These are phyloP conservation scores for Globisporangium paroecandrum DNA, from an alignment of 352 stramenopile species.

Conservation along the genomic window DNA sequence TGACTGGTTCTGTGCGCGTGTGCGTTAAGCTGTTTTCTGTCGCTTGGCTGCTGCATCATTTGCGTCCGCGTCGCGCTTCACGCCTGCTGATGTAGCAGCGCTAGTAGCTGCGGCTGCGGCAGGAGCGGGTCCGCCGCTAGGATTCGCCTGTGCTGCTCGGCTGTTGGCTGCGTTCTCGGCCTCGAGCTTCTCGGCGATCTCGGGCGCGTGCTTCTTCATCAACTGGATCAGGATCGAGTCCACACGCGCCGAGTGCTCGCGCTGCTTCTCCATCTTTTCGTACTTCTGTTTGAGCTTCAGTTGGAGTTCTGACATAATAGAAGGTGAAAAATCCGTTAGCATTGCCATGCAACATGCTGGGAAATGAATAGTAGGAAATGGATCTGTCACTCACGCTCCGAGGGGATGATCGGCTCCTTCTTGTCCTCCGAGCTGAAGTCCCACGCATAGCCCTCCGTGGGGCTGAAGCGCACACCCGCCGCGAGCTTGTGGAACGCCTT, in stretches of 20 bases:
- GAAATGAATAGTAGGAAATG: not conserved
- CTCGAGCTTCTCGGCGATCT: constrained; percentile 78
- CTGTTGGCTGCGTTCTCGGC: constrained; percentile 29
- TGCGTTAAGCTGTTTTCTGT: constrained; percentile 49
- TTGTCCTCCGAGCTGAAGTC: constrained; percentile 86
- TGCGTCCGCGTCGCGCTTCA: constrained; percentile 26
- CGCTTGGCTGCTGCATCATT: constrained; percentile 35
- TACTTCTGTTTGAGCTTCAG: constrained; percentile 86
- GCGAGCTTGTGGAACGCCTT: constrained; percentile 78
- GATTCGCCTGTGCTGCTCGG: constrained; percentile 14
- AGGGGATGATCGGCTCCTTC: constrained; percentile 81
- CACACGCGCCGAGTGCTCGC: constrained; percentile 77
- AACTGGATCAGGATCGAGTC: constrained; percentile 82
- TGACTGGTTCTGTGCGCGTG: not conserved
- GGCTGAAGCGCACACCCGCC: constrained; percentile 78
- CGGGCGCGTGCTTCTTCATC: constrained; percentile 84
- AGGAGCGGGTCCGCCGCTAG: constrained; percentile 1
- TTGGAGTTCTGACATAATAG: constrained; percentile 49
- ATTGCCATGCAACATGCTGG: not conserved
- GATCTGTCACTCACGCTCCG: constrained; percentile 57
- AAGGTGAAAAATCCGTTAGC: not conserved
- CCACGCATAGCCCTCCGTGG: constrained; percentile 83
- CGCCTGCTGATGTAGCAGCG: not conserved
- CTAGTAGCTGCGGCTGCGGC: not conserved
- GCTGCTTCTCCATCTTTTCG: constrained; percentile 85